phyloP scores from a whole-genome alignment of 495 filamentous ascomycete genomes.

The Neurospora cerealis region DNA sequence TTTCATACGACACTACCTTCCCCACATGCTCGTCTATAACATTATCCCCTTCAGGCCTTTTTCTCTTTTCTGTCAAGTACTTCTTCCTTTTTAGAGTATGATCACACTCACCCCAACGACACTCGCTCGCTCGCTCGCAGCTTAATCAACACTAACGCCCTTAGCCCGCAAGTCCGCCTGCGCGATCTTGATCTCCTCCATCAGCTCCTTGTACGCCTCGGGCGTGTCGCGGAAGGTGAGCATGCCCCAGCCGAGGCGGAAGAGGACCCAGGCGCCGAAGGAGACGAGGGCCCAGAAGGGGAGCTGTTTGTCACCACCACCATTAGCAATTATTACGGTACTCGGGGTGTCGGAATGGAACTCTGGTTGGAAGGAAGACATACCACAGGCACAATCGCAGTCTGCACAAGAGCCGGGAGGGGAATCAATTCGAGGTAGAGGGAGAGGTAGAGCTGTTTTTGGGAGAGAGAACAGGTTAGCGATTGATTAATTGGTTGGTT shows the following conservation, averaged over 20 bases:
- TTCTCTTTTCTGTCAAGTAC: too few relatives aligned
- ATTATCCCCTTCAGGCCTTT: not conserved
- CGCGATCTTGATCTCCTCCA: slow-evolving; percentile 67
- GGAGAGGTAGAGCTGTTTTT: slow-evolving; percentile 68
- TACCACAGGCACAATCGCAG: slow-evolving; percentile 65
- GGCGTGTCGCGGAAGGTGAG: slow-evolving; percentile 95
- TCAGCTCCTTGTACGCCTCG: slow-evolving; percentile 79
- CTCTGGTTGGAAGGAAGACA: slow-evolving; percentile 8
- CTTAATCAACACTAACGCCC: slow-evolving; percentile 64
- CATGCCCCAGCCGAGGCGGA: slow-evolving; percentile 82
- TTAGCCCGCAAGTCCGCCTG: slow-evolving; percentile 54
- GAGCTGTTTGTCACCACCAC: slow-evolving; percentile 41
- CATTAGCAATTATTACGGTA: too few relatives aligned
- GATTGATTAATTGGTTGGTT: not conserved
- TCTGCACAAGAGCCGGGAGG: slow-evolving; percentile 60
- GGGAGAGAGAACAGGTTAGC: slow-evolving; percentile 4
- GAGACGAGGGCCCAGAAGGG: slow-evolving; percentile 88
- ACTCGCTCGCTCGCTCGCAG: not conserved
- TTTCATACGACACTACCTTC: not conserved
- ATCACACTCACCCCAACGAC: not conserved
- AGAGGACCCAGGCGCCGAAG: slow-evolving; percentile 88
- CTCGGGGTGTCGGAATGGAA: too few relatives aligned
- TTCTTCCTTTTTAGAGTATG: not conserved
- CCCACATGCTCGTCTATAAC: not conserved
- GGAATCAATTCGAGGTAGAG: slow-evolving; percentile 80